A percentile compares a stretch with the other conserved stretches of the same genome.
These are phyloP conservation scores for Gnomoniopsis sp. DNA, from an alignment of 2,329 filamentous ascomycete genomes.

Conservation along the genomic window DNA sequence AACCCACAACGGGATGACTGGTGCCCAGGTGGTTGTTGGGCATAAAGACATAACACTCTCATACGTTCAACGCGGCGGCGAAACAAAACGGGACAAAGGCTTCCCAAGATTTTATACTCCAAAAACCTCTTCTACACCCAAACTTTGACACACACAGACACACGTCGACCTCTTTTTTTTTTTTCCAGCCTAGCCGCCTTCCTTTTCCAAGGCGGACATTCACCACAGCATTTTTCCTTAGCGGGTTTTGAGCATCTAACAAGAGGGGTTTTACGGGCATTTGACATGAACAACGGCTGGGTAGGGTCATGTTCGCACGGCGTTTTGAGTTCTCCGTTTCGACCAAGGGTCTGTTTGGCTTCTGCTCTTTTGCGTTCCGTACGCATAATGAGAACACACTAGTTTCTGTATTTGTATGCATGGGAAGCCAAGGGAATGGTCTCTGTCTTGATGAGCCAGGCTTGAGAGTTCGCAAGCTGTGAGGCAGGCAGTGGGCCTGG, in stretches of 20 bases:
- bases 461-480: not conserved
- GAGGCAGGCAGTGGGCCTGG: not conserved
- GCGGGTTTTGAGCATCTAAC: not conserved
- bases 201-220: not conserved
- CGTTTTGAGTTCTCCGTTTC: slow-evolving; percentile 5
- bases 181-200: not conserved
- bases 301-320: slow-evolving; percentile 15
- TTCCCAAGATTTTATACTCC: slow-evolving; percentile 1
- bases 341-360: not conserved
- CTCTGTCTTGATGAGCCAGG: not conserved
- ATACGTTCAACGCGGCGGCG: slow-evolving; percentile 13
- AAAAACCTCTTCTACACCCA: slow-evolving; percentile 15
- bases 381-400: not conserved
- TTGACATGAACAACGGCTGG: slow-evolving; percentile 10
- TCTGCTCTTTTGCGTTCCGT: slow-evolving; percentile 24
- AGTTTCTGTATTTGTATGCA: not conserved
- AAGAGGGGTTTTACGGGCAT: slow-evolving; percentile 9
- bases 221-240: not conserved
- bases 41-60: slow-evolving; percentile 5
- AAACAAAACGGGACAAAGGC: slow-evolving; percentile 10
- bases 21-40: not conserved
- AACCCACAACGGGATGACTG: not conserved
- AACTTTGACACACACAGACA: slow-evolving; percentile 8
- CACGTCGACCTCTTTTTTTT: not conserved
- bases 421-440: not conserved